These are phyloP conservation scores for Kodamaea restingae DNA, from an alignment of 805 yeast species.

Conservation along the genomic window DNA sequence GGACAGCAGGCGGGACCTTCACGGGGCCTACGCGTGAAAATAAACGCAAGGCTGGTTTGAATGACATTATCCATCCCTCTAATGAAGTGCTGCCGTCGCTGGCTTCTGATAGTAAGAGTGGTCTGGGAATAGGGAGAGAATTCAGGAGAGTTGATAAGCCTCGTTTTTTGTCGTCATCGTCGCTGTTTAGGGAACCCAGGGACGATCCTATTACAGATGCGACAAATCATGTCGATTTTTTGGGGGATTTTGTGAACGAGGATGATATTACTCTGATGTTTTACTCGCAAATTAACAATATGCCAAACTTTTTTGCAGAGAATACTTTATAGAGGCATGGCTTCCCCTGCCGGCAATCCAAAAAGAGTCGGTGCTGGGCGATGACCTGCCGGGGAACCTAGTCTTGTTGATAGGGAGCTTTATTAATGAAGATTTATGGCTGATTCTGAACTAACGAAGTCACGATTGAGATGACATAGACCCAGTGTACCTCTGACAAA, in stretches of 20 bases:
- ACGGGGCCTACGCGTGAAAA: background rate
- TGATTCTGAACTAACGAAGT: too few species aligned
- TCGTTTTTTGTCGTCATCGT: background rate
- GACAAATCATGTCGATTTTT: background rate
- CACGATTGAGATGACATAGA: too few species aligned
- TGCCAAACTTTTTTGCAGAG: slow-evolving; percentile 40
- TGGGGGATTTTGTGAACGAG: slow-evolving; percentile 17
- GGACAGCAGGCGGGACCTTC: background rate
- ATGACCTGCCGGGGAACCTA: too few species aligned
- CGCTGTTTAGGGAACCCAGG: too few species aligned
- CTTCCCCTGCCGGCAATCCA: too few species aligned
- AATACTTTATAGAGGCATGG: background rate
- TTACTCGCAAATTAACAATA: slow-evolving; percentile 23
- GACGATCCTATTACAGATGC: too few species aligned
- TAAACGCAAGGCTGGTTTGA: background rate
- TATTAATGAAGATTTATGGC: too few species aligned
- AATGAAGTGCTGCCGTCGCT: background rate
- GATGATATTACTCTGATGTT: slow-evolving; percentile 21
- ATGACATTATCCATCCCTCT: background rate
- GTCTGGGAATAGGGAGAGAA: background rate
- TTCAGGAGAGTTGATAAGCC: background rate
- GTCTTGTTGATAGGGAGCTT: too few species aligned
- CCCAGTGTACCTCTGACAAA: too few species aligned
- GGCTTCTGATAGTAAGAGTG: background rate
- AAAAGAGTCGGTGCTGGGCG: too few species aligned